These are phyloP conservation scores for Hydnomerulius pinastri DNA, from an alignment of 768 basidiomycete species.

Conservation along the genomic window DNA sequence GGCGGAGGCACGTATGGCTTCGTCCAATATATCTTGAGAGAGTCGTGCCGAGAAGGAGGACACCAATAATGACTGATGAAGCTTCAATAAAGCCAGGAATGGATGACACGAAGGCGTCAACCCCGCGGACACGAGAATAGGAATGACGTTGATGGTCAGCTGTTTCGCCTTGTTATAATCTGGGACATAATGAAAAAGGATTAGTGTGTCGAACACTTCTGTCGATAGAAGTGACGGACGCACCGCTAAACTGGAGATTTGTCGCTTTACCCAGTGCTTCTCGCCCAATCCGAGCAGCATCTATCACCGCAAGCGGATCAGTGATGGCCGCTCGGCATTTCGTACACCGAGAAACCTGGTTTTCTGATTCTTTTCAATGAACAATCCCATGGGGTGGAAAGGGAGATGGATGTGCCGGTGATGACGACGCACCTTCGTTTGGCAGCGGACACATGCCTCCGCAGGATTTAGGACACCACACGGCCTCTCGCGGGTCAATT, in stretches of 20 bases:
- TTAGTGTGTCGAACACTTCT: neutral
- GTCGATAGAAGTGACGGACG: conserved; percentile 5
- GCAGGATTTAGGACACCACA: conserved; percentile 71
- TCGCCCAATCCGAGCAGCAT: conserved; percentile 67
- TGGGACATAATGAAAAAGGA: conserved; percentile 25
- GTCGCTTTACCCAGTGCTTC: conserved; percentile 77
- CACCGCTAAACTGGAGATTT: conserved; percentile 60
- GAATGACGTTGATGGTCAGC: conserved; percentile 65
- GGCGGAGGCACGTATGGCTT: conserved; percentile 58
- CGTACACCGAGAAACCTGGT: conserved; percentile 47
- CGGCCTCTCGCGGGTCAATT: conserved; percentile 66
- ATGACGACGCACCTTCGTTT: conserved; percentile 59
- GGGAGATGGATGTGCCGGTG: no score
- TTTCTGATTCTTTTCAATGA: no score
- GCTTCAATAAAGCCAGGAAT: conserved; percentile 70
- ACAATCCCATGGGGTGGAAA: no score
- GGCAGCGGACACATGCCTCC: conserved; percentile 64
- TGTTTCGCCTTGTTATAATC: conserved; percentile 60
- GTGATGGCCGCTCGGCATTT: conserved; percentile 54
- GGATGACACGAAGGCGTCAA: conserved; percentile 74
- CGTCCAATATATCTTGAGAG: conserved; percentile 59
- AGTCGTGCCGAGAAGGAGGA: conserved; percentile 42
- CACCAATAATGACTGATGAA: conserved; percentile 70
- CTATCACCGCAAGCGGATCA: conserved; percentile 55
- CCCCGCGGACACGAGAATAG: conserved; percentile 59